Conservation (phyloP, 116 monocot genomes). For the Zostera marina region DNA sequence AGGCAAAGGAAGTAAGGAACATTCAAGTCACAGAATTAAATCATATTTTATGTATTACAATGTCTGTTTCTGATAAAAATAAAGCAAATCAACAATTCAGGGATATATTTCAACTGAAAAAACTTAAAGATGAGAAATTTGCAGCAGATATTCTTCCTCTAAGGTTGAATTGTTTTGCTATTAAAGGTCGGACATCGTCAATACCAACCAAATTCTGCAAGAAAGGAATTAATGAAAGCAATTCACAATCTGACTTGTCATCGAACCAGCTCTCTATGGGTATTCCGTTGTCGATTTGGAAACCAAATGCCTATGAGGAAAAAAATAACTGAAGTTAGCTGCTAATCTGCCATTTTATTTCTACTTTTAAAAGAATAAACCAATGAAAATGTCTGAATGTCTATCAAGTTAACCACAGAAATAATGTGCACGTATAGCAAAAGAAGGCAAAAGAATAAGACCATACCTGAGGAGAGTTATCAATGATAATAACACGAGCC, state of each 20-base stretch:
- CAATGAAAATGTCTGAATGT: too few relatives aligned
- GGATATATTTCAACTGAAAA: constrained; percentile 1
- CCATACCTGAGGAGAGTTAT: constrained; percentile 95
- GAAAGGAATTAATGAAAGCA: constrained; percentile 68
- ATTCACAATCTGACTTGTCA: constrained; percentile 55
- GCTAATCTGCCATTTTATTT: too few relatives aligned
- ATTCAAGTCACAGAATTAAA: too few relatives aligned
- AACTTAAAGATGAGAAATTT: constrained; percentile 8
- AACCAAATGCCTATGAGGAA: constrained; percentile 80
- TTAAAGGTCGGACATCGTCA: constrained; percentile 83
- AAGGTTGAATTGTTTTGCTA: constrained; percentile 73
- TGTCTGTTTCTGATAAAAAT: too few relatives aligned
- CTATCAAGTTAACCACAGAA: neutral
- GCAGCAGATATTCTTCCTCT: constrained; percentile 62
- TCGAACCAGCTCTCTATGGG: constrained; percentile 99
- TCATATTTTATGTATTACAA: too few relatives aligned
- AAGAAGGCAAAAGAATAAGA: neutral
- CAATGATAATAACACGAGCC: constrained; percentile 77
- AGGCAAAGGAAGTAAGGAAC: too few relatives aligned
- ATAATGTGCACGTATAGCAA: neutral
- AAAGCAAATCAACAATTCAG: too few relatives aligned
- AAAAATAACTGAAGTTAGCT: neutral
- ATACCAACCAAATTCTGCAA: constrained; percentile 74
- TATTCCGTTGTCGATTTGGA: constrained; percentile 95
- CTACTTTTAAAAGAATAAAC: too few relatives aligned